These are phyloP conservation scores for Conringia planisiliqua DNA, from an alignment of 345 rosid genomes.

Conservation along the genomic window DNA sequence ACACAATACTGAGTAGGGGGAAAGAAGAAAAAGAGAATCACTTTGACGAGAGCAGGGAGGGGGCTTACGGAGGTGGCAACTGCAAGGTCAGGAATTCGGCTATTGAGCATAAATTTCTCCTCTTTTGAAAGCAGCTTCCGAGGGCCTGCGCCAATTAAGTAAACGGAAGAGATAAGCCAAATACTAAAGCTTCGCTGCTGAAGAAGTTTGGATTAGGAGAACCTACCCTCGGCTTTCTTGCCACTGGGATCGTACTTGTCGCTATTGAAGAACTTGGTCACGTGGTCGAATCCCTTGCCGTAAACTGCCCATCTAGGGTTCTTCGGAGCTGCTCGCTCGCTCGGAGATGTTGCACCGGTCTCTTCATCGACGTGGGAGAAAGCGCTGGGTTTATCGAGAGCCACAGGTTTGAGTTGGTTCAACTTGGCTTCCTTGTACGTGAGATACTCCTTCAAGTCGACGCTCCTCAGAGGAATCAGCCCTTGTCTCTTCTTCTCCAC, in stretches of 20 bases:
- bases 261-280: conserved; percentile 59
- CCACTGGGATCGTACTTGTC: conserved; percentile 52
- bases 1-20: neutral
- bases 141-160: conserved; percentile 34
- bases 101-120: conserved; percentile 75
- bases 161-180: neutral
- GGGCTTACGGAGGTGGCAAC: conserved; percentile 77
- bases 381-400: conserved; percentile 52
- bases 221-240: conserved; percentile 57
- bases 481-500: conserved; percentile 72
- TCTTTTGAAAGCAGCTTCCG: conserved; percentile 72
- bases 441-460: conserved; percentile 59
- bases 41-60: neutral
- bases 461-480: conserved; percentile 50
- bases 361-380: conserved; percentile 3
- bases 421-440: conserved; percentile 63
- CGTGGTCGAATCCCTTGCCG: conserved; percentile 83
- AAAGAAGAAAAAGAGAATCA: neutral
- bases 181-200: too few relatives aligned
- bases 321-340: conserved; percentile 63
- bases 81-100: conserved; percentile 61
- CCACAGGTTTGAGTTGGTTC: conserved; percentile 56
- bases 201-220: neutral
- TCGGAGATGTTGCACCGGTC: conserved; percentile 10
- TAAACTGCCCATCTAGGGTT: conserved; percentile 94